Evolutionary conservation across 805 yeast genomes (phyloP).

Genomic region (Isabelozyma pseudorhagii): DNA sequence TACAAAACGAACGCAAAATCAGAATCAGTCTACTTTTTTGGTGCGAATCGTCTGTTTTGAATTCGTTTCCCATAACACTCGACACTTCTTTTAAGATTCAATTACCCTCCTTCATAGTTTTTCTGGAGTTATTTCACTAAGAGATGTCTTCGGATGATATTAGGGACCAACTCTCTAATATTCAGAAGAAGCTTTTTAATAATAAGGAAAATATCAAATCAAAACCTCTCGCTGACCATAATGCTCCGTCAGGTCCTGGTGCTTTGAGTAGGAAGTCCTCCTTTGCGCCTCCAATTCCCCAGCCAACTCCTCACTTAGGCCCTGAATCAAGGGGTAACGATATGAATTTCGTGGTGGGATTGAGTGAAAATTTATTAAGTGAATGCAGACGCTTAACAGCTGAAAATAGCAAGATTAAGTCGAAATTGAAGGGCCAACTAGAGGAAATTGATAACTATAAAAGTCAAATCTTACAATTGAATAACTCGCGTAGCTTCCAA

Average conservation of each 20-base stretch:
- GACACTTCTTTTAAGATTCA: no score
- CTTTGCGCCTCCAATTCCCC: background rate
- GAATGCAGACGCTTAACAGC: constrained; percentile 72
- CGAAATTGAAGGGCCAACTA: constrained; percentile 37
- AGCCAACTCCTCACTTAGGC: constrained; percentile 28
- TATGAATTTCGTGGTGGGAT: constrained; percentile 67
- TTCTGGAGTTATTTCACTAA: background rate
- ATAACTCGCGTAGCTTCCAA: constrained; percentile 30
- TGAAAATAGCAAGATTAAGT: constrained; percentile 50
- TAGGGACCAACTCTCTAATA: constrained; percentile 37
- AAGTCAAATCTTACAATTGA: constrained; percentile 31
- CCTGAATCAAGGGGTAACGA: constrained; percentile 54
- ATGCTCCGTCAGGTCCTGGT: background rate
- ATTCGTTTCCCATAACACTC: background rate
- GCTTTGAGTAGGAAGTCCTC: background rate
- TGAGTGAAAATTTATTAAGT: constrained; percentile 66
- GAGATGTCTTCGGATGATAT: constrained; percentile 21
- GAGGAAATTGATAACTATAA: constrained; percentile 41
- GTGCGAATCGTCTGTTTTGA: background rate
- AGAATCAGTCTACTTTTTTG: background rate
- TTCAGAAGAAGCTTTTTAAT: constrained; percentile 31
- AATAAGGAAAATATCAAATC: constrained; percentile 5
- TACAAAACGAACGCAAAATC: background rate
- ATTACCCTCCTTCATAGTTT: background rate
- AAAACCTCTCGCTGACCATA: background rate